Evolutionary conservation across 169 alveolate species (phyloP), one percentile per base, ranked within the genome.

Genomic region (Theileria equi): DNA sequence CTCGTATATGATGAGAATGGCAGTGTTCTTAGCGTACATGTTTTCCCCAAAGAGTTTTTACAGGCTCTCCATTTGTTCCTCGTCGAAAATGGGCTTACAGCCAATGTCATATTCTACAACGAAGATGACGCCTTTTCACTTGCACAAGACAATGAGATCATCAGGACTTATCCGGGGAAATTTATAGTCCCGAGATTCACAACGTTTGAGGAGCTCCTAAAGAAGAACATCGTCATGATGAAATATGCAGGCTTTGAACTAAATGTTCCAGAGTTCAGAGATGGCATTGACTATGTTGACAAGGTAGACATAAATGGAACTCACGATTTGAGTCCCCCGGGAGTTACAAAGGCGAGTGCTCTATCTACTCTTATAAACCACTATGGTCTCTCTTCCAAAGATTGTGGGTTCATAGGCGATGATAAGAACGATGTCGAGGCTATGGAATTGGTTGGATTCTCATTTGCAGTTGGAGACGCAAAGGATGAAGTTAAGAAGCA

Each of bases 391-490:
- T n/a, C n/a, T n/a, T n/a, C n/a, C n/a, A n/a, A n/a, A n/a, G n/a
- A n/a, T n/a, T n/a, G n/a, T n/a, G n/a, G n/a, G n/a, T n/a, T n/a
- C n/a, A n/a, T n/a, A n/a, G n/a, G n/a, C n/a, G n/a, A n/a, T n/a
- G n/a, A n/a, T n/a, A n/a, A n/a, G n/a, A n/a, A n/a, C n/a, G n/a
- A n/a, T n/a, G n/a, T n/a, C n/a, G n/a, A n/a, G n/a, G n/a, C n/a
- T n/a, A n/a, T n/a, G n/a, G n/a, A n/a, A n/a, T n/a, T n/a, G n/a
- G n/a, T n/a, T n/a, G n/a, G n/a, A 26, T 17, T 3, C 11, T 76
- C 85, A 0, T 76, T 65, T 45, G 80, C 80, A 16, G 80, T 76
- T 6, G 85, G 67, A 0, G 60, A 65, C 28, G 85, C 80, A 2
- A 31, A 2, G 0, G 80, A 76, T 7, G 23, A 41, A 10, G 72